Evolutionary conservation across 2,329 filamentous ascomycete species (phyloP), one percentile per base, ranked within the genome.

Genomic region (Trichoderma sp.): DNA sequence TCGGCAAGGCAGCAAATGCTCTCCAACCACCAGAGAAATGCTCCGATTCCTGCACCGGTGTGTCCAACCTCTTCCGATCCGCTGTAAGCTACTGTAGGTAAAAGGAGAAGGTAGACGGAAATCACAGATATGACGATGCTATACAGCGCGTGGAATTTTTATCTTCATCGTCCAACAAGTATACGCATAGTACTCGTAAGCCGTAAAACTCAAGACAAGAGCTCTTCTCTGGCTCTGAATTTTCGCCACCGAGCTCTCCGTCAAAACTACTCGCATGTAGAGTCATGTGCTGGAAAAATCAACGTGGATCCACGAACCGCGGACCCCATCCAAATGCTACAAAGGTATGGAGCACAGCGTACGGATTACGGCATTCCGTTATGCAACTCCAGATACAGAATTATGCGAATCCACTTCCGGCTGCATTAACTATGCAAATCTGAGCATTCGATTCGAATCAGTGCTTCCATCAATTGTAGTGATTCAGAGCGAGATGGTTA

Each of bases 281-380:
- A 62, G 57, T 68, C 67, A 69, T 69, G 57, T 62, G 67, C 55
- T 30, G 57, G 15, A 34, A 68, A 50, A 69, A 26, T 36, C 20
- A 62, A 20, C 34, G 39, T 58, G 39, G 36, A 50, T 62, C 65
- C 67, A 53, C 28, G 57, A 61, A 62, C 39, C n/a, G 23, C 39
- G 7, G 67, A 30, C 30, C 59, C 39, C 57, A 34, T 69, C 20
- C 3, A 20, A 36, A 62, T 62, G 67, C 67, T 61, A 47, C 66
- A 34, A 53, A 53, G 47, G 47, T 53, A 53, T 47, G 20, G 13
- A 36, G 50, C 47, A 53, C 20, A 12, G 20, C 47, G 11, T 53
- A 20, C 47, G 20, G 20, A 20, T 53, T 20, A 43, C 39, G n/a
- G 43, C 15, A 36, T 15, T 17, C 9, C 20, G n/a, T 58, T 26